Evolutionary conservation across 2,329 filamentous ascomycete species (phyloP), one percentile per base, ranked within the genome.

Genomic region (Phoma herbarum): DNA sequence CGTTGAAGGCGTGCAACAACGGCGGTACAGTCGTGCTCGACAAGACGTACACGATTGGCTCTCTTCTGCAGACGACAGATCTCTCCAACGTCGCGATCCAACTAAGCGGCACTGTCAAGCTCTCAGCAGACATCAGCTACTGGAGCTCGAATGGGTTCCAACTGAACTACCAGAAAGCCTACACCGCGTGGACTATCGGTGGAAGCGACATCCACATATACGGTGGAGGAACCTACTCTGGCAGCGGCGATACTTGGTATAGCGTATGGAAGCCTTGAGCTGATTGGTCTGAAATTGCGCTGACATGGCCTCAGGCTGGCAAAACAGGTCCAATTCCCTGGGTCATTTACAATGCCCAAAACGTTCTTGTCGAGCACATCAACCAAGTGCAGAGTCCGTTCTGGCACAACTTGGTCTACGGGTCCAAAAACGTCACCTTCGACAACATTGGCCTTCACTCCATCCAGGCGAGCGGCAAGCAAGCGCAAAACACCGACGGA

Each of bases 171-270:
- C 89, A 91, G 66, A 89, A 89, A 61, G 83, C 84, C 2, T 87
- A 85, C 0, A 85, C 85, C 1, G 90, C 90, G 79, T 90, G 88
- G 81, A 83, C 87, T 68, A 81, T 89, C 37, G 88, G 88, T 41
- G 88, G 88, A 28, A 78, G 82, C 22, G 86, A 85, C 74, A 85
- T 91, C 10, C 87, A 90, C 59, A 82, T 91, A 42, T 91, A 88
- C 61, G 89, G 88, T 0, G 85, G 84, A n/a, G 86, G 86, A 44
- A 85, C 81, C 11, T 74, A 89, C 10, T 83, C 90, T 65, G 88
- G 88, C n/a, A 87, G 86, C 54, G 87, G 86, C 0, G 85, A 89
- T 67, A 81, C 82, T 1, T 88, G 87, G 85, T 90, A 89, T 66
- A 84, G 88, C 62, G 75, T 85, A 81, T 82, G 42, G 42, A 82